Evolutionary conservation across 352 stramenopile genomes (phyloP).

Genomic region (Aphanomyces cochlioides): DNA sequence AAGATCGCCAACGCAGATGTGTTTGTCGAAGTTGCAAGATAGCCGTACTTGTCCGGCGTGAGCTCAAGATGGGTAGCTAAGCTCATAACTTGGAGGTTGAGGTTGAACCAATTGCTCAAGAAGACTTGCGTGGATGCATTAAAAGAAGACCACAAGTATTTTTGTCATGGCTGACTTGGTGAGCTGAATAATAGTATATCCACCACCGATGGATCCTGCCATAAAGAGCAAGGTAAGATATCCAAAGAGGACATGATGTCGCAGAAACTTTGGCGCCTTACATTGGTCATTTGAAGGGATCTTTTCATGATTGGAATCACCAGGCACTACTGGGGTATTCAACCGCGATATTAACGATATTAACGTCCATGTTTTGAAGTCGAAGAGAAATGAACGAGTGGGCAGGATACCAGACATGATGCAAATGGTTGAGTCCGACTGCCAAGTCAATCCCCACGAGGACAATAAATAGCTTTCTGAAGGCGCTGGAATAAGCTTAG

Average conservation of each 20-base stretch:
- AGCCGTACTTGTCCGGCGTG: too few relatives aligned
- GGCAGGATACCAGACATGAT: constrained; percentile 24
- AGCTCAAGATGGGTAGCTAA: too few relatives aligned
- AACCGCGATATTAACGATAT: background rate
- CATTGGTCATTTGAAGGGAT: background rate
- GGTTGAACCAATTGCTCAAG: constrained; percentile 20
- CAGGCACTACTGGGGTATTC: background rate
- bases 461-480: background rate
- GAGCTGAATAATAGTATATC: constrained; percentile 10
- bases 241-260: background rate
- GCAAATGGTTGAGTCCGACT: constrained; percentile 8
- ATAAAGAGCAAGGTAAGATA: constrained; percentile 18
- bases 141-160: constrained; percentile 26
- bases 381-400: background rate
- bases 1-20: too few relatives aligned
- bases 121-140: constrained; percentile 9
- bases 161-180: constrained; percentile 22
- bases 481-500: background rate
- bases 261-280: background rate
- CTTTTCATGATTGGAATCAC: background rate
- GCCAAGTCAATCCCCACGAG: background rate
- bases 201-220: constrained; percentile 8
- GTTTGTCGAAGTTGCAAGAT: too few relatives aligned
- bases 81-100: background rate
- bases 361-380: constrained; percentile 20